phyloP scores from a whole-genome alignment of 2,329 filamentous ascomycete genomes.

The Plectosphaerella sp. region DNA sequence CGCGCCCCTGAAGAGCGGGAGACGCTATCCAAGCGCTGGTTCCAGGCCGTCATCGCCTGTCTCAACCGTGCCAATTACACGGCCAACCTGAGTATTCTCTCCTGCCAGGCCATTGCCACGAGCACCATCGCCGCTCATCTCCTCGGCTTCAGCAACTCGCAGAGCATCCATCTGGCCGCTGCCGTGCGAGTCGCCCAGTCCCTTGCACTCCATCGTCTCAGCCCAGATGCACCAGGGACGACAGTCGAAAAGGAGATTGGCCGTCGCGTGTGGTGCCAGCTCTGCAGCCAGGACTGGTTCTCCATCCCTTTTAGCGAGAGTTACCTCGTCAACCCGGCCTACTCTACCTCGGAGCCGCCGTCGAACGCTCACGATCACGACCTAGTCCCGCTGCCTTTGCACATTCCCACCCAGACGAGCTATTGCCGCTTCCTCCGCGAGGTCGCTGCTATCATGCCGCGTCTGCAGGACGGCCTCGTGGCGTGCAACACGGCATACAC shows the following conservation, averaged over 20 bases:
- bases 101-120: constrained; percentile 40
- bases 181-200: constrained; percentile 41
- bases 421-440: constrained; percentile 22
- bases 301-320: constrained; percentile 31
- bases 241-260: constrained; percentile 23
- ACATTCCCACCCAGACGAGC: constrained; percentile 18
- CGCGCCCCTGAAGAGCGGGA: constrained; percentile 29
- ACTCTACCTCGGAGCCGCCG: constrained; percentile 25
- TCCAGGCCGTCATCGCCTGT: constrained; percentile 36
- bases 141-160: constrained; percentile 41
- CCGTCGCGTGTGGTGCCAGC: constrained; percentile 28
- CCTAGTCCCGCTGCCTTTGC: constrained; percentile 7
- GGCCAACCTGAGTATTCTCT: constrained; percentile 33
- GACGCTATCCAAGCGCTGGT: constrained; percentile 37
- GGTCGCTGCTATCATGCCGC: constrained; percentile 27
- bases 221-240: constrained; percentile 13
- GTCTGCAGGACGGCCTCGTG: constrained; percentile 24
- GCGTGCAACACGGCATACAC: constrained; percentile 25
- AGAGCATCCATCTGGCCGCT: constrained; percentile 37
- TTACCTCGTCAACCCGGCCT: constrained; percentile 29
- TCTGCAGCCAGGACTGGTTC: constrained; percentile 32
- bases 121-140: constrained; percentile 45
- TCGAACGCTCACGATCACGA: constrained; percentile 30
- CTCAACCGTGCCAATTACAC: constrained; percentile 41
- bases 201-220: constrained; percentile 37